A percentile compares a stretch with the other conserved stretches of the same genome.
phyloP scores from a whole-genome alignment of 148 eudicot genomes.

The Euryodendron excelsum region DNA sequence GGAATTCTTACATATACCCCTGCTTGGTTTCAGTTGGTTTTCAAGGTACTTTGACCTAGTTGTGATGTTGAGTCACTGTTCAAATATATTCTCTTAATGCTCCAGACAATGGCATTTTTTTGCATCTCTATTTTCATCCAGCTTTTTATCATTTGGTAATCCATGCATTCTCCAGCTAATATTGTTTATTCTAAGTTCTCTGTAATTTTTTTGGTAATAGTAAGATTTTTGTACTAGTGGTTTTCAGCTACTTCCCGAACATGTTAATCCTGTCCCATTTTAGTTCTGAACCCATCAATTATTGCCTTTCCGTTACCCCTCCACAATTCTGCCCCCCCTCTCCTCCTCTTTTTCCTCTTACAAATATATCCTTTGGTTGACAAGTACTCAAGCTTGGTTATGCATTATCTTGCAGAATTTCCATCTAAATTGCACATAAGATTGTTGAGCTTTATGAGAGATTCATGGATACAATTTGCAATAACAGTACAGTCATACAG shows the following conservation, averaged over 20 bases:
- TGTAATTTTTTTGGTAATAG: not conserved
- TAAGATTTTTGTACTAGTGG: not conserved
- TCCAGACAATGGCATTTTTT: not conserved
- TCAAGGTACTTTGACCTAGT: slow-evolving; percentile 51
- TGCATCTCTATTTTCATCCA: not conserved
- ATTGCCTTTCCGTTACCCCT: not conserved
- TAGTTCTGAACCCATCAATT: not conserved
- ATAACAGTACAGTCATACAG: not conserved
- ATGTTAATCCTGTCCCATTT: not conserved
- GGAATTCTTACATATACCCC: slow-evolving; percentile 88
- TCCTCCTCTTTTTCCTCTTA: not conserved
- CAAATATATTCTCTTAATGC: not conserved
- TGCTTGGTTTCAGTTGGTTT: slow-evolving; percentile 68
- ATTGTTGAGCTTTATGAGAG: not conserved
- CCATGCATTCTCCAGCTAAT: not conserved
- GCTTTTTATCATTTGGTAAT: not conserved
- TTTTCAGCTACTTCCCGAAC: not conserved
- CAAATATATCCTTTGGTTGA: not conserved
- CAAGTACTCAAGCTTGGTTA: not conserved
- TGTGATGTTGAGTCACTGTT: not conserved
- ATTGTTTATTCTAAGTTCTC: not conserved
- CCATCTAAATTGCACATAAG: not conserved
- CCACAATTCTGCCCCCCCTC: not conserved
- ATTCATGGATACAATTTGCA: not conserved
- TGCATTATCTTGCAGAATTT: not conserved